Percentiles rank a stretch among this genome's conserved stretches.
Evolutionary conservation across 371 early-diverging fungal genomes (phyloP).

Genomic region (Encephalitozoon intestinalis): DNA sequence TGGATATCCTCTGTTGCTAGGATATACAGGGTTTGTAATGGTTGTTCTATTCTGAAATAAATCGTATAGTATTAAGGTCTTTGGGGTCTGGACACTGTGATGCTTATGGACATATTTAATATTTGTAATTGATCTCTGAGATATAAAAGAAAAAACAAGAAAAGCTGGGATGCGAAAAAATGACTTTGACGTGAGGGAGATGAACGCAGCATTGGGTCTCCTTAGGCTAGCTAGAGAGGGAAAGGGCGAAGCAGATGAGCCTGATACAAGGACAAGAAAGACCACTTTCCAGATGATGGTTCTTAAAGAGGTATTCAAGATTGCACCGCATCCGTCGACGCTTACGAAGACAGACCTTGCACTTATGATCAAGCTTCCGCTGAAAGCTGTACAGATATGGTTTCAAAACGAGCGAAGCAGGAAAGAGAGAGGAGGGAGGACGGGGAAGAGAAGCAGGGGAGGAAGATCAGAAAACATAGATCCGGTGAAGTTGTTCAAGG

Average conservation of each 20-base stretch:
- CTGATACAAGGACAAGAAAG: conserved; percentile 34
- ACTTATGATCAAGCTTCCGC: conserved; percentile 39
- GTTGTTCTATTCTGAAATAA: conserved; percentile 50
- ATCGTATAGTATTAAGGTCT: neutral
- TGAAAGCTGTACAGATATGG: conserved; percentile 52
- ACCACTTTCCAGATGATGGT: conserved; percentile 39
- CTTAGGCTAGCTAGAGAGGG: conserved; percentile 30
- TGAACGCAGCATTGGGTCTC: conserved; percentile 43
- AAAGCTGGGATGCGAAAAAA: conserved; percentile 5
- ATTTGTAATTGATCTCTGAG: neutral
- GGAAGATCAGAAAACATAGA: conserved; percentile 4
- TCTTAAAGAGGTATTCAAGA: conserved; percentile 42
- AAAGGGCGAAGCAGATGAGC: neutral
- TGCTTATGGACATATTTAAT: neutral
- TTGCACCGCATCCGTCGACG: conserved; percentile 45
- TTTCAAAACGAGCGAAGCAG: conserved; percentile 50
- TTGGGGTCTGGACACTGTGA: neutral
- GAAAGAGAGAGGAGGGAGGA: neutral
- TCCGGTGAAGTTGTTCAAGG: neutral
- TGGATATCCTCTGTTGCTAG: conserved; percentile 58
- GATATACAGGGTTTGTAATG: conserved; percentile 54
- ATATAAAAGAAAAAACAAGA: conserved; percentile 3
- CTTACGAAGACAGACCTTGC: conserved; percentile 41
- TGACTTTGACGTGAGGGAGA: conserved; percentile 16
- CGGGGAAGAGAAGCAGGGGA: neutral